Base-by-base conservation (phyloP, 495 filamentous ascomycete genomes). In the Parathielavia hyrcaniae region DNA sequence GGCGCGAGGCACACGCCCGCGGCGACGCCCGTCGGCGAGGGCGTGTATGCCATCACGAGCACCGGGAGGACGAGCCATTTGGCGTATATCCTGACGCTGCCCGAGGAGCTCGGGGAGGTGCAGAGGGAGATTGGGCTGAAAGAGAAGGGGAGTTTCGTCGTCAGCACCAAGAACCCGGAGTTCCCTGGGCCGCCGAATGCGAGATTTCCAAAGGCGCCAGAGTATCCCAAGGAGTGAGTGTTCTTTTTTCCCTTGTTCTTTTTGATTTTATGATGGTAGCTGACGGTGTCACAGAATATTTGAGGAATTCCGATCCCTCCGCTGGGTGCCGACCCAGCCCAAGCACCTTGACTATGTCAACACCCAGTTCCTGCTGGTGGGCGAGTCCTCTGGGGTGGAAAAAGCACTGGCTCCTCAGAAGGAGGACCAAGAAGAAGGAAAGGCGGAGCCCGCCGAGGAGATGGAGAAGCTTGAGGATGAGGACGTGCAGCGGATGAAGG, bases 31-130 rank as follows among this genome's bases (percentile, higher is more conserved):
- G 80, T 91, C 34, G 91, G 83, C 0, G 90, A 96, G 71, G 92
- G 92, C 2, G 83, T 96, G 17, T 96, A 97, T 66, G 87, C 86
- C 1, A 83, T 97, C 51, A 90, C 85, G 0, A 83, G 78, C 16
- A 87, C 87, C 0, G 84, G 83, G 2, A 74, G 83, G 2, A 78
- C 84, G 40, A 87, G 86, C 7, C 90, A 95, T 63, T 77, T 97
- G 6, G 87, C 79, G 0, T 97, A 97, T 61, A 77, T 91, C 36
- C 64, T 96, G 57, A 96, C 90, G 0, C 77, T 91, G n/a, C 92
- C 91, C 0, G 62, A 68, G 6, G 71, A 88, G 51, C 58, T 88
- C 6, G 85, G 84, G 13, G 81, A 89, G 56, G 75, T 96, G 0
- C 90, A 96, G 67, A 77, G 82, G 34, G 85, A 87, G 44, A 80